These are phyloP conservation scores for Schizothecium vesticola DNA, from an alignment of 495 filamentous ascomycete species.

Conservation along the genomic window DNA sequence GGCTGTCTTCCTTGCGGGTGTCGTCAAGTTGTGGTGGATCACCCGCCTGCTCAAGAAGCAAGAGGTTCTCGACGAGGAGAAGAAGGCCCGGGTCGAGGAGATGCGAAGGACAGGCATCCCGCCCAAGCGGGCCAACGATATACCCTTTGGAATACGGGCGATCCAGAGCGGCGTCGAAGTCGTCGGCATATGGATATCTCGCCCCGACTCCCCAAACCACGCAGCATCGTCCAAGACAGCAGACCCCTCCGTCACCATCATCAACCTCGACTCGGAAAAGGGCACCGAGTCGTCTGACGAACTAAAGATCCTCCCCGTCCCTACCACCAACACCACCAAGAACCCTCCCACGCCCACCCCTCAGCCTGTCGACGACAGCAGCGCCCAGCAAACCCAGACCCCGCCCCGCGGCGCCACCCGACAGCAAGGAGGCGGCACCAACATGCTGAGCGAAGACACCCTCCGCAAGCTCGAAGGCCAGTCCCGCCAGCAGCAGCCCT, in stretches of 20 bases:
- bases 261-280: constrained; percentile 16
- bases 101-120: constrained; percentile 47
- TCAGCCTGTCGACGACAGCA: constrained; percentile 19
- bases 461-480: constrained; percentile 32
- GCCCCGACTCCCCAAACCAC: constrained; percentile 50
- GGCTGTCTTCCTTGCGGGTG: constrained; percentile 48
- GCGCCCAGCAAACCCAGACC: constrained; percentile 11
- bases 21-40: constrained; percentile 56
- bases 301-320: constrained; percentile 6
- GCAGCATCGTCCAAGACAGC: constrained; percentile 24
- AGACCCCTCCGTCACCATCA: constrained; percentile 29
- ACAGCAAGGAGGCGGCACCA: constrained; percentile 1
- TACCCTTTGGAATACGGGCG: constrained; percentile 86
- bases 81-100: constrained; percentile 50
- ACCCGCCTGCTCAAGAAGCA: constrained; percentile 61
- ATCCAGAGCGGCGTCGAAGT: constrained; percentile 80
- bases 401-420: constrained; percentile 10
- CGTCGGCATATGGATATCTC: constrained; percentile 85
- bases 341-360: constrained; percentile 25
- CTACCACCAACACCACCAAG: constrained; percentile 15
- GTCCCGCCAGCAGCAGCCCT: constrained; percentile 2
- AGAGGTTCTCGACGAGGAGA: constrained; percentile 58
- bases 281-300: constrained; percentile 14
- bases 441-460: constrained; percentile 31
- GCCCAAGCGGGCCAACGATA: constrained; percentile 47